phyloP scores from a whole-genome alignment of 352 stramenopile species.

The Globisporangium acanthophoron region DNA sequence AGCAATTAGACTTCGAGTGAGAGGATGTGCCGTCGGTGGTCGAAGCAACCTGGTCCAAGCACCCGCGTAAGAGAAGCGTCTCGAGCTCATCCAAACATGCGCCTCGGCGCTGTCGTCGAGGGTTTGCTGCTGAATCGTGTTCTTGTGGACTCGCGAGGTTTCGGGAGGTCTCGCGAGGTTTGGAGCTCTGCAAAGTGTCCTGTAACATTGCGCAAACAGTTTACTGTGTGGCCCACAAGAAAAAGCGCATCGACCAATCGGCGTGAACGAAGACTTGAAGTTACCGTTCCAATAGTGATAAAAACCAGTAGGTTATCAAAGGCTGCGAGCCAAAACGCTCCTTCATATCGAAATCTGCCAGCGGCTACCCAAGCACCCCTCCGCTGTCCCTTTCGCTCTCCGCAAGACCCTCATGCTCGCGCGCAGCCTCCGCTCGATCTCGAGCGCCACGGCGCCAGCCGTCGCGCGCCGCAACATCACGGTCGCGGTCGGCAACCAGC shows the following conservation, averaged over 20 bases:
- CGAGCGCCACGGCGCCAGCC: not conserved
- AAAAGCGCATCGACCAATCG: slow-evolving; percentile 1
- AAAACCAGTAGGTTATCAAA: not conserved
- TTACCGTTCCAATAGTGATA: not conserved
- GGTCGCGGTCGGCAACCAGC: slow-evolving; percentile 25
- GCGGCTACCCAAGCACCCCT: not conserved
- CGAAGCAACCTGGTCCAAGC: not conserved
- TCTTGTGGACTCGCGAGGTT: not conserved
- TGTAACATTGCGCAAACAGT: not conserved
- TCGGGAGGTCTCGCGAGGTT: too few species aligned
- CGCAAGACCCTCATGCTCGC: slow-evolving; percentile 6
- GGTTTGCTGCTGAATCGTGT: not conserved
- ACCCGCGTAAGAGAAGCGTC: not conserved
- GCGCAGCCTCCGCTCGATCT: slow-evolving; percentile 10
- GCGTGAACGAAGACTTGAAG: not conserved
- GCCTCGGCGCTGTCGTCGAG: not conserved
- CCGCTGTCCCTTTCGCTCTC: not conserved
- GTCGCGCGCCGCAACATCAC: slow-evolving; percentile 12
- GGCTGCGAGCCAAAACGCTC: not conserved
- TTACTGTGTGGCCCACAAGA: not conserved
- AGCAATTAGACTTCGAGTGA: not conserved
- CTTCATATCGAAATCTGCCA: slow-evolving; percentile 10
- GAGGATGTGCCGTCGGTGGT: not conserved
- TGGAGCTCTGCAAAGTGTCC: not conserved
- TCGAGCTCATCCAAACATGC: not conserved